Conservation (phyloP, 106 monocot genomes). For the Apostasia ramifera region DNA sequence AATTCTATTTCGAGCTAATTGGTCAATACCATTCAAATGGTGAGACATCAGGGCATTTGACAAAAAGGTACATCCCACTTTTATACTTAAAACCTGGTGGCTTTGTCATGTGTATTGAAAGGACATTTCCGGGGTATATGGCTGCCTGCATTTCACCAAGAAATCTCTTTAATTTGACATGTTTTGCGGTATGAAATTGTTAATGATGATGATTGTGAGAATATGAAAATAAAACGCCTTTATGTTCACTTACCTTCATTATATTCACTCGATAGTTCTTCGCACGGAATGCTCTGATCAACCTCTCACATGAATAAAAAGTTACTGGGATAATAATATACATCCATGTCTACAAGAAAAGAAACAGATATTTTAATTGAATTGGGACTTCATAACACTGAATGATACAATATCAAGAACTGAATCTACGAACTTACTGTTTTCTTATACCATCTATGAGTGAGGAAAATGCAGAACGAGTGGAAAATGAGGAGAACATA, state of each 20-base stretch:
- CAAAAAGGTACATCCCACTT: constrained; percentile 95
- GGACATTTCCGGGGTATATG: constrained; percentile 91
- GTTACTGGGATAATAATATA: constrained; percentile 63
- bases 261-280: constrained; percentile 61
- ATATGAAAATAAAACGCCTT: too few species aligned
- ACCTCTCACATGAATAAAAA: constrained; percentile 70
- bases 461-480: constrained; percentile 78
- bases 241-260: constrained; percentile 46
- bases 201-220: too few species aligned
- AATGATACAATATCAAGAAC: background rate
- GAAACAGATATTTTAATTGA: constrained; percentile 1
- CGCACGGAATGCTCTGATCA: constrained; percentile 67
- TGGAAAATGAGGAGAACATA: constrained; percentile 73
- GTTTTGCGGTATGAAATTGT: background rate
- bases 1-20: background rate
- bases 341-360: constrained; percentile 86
- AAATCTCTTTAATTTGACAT: background rate
- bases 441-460: constrained; percentile 78
- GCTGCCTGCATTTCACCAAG: constrained; percentile 48
- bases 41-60: constrained; percentile 91
- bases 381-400: background rate
- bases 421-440: constrained; percentile 41
- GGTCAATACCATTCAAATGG: constrained; percentile 78
- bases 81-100: constrained; percentile 86
- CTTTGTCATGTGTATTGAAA: constrained; percentile 88